Base-by-base conservation (phyloP, 805 yeast species). In the Candida ponderosae region DNA sequence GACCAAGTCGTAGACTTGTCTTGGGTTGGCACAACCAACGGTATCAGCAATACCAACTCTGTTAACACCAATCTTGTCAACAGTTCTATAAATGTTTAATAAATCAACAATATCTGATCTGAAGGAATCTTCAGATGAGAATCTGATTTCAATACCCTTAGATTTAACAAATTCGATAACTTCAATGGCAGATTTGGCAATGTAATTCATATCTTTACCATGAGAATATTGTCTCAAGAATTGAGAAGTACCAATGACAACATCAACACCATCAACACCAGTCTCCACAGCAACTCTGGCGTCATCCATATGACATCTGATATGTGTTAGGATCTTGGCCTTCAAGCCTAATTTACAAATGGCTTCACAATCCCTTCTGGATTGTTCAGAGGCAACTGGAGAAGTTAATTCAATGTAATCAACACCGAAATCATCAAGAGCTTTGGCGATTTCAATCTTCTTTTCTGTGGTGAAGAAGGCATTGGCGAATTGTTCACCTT, bases 11-110 rank as follows among this genome's bases (percentile, higher is more conserved):
- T 90, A 90, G 42, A 90, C 98, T 67, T 93, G 97, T 68, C 98
- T 81, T 54, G 98, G 98, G 71, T 90, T 90, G 47, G 98, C 98
- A 63, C 97, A 83, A 35, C 98, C 98, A 40, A 90, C 98, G 28
- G 98, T 90, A 62, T 90, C 98, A 50, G 98, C 98, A 67, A 90
- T 90, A 68, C 98, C 98, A 38, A 90, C 96, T 66, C 98, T 80
- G 74, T 93, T 88, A 45, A 90, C 98, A 55, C 98, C 98, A 51
- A 90, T 86, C 69, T 87, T 85, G 70, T 85, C 95, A 47, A 90
- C 98, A 20, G 97, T 88, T 65, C 88, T 83, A 73, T 90, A 90
- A 53, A 90, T 93, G 69, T 90, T 90, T 57, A 90, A 76, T 59
- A 90, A 70, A 58, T 90, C 98, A 40, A 90, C 97, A 51, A 93